Conservation (phyloP, 2,329 filamentous ascomycete species). For the Aureobasidium pullulans region DNA sequence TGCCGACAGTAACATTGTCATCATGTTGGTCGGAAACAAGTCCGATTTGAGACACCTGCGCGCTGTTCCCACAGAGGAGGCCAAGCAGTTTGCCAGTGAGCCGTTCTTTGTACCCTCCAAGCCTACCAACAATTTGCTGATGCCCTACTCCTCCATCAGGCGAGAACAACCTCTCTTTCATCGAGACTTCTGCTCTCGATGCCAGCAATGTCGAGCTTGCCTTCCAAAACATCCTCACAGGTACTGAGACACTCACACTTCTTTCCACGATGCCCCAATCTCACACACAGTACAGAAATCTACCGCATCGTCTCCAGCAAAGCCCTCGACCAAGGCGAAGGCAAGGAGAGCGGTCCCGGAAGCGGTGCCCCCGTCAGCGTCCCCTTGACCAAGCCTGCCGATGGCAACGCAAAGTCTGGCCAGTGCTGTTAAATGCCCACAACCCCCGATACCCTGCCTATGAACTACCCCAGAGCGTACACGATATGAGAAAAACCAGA, state of each 20-base stretch:
- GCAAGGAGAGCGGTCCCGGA: constrained; percentile 58
- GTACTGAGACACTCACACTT: constrained; percentile 41
- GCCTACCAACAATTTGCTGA: not conserved
- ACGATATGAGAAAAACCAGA: constrained; percentile 5
- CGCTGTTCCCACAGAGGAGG: constrained; percentile 94
- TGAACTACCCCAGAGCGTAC: constrained; percentile 22
- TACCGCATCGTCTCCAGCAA: constrained; percentile 97
- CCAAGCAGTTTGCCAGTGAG: constrained; percentile 93
- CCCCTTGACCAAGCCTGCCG: constrained; percentile 77
- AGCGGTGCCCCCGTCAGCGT: constrained; percentile 73
- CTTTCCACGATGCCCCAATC: not conserved
- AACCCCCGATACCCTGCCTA: not conserved
- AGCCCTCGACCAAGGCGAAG: constrained; percentile 84
- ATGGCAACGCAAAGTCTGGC: constrained; percentile 69
- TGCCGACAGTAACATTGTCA: constrained; percentile 97
- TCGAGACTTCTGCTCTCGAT: constrained; percentile 97
- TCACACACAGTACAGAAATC: constrained; percentile 60
- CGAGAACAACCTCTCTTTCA: constrained; percentile 97
- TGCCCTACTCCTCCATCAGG: constrained; percentile 43
- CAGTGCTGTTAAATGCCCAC: constrained; percentile 63
- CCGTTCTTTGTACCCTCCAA: constrained; percentile 16
- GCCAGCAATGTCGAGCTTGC: constrained; percentile 98
- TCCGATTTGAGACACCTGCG: constrained; percentile 98
- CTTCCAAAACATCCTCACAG: constrained; percentile 98
- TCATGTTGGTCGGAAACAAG: constrained; percentile 99